Conservation (phyloP, 495 filamentous ascomycete genomes). For the Annulohypoxylon stygium region DNA sequence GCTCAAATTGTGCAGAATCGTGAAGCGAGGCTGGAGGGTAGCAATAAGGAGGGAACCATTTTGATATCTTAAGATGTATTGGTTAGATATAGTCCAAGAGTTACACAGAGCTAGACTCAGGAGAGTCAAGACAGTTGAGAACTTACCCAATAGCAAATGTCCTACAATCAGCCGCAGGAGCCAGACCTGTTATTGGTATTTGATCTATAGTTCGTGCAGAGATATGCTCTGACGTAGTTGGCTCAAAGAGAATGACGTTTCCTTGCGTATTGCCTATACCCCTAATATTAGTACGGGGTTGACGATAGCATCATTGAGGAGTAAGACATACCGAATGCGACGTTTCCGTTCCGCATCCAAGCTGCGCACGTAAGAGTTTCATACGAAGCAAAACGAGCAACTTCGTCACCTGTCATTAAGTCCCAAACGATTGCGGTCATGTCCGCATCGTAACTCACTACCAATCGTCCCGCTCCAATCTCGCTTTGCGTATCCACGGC, state of each 20-base stretch:
- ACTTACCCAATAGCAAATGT: conserved; percentile 96
- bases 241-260: conserved; percentile 95
- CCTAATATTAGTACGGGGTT: conserved; percentile 43
- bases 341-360: conserved; percentile 98
- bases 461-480: conserved; percentile 82
- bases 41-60: conserved; percentile 96
- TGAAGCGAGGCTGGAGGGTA: conserved; percentile 90
- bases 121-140: conserved; percentile 6
- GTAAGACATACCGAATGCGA: conserved; percentile 84
- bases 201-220: conserved; percentile 94
- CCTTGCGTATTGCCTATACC: conserved; percentile 84
- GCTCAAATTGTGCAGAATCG: conserved; percentile 91
- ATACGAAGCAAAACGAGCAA: conserved; percentile 90
- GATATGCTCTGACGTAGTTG: conserved; percentile 91
- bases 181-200: conserved; percentile 88
- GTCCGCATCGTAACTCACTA: conserved; percentile 92
- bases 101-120: conserved; percentile 18
- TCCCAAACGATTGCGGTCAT: conserved; percentile 98
- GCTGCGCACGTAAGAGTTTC: conserved; percentile 85
- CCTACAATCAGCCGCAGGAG: conserved; percentile 90
- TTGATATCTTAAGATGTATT: conserved; percentile 74
- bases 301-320: conserved; percentile 3
- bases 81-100: conserved; percentile 42
- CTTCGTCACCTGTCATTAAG: conserved; percentile 88
- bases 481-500: conserved; percentile 95